phyloP scores from a whole-genome alignment of 805 yeast genomes.

The Candida sakaeoensis region DNA sequence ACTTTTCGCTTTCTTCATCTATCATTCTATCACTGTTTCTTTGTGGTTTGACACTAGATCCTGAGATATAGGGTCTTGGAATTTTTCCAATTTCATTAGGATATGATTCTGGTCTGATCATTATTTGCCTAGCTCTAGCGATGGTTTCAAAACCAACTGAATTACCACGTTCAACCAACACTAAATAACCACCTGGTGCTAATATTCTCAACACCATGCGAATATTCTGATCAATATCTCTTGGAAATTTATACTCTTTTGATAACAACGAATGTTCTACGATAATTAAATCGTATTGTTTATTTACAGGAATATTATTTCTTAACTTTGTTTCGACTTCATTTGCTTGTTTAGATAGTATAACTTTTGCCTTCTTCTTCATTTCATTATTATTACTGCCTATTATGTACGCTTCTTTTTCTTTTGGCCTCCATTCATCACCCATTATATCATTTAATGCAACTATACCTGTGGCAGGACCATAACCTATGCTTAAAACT shows the following conservation, averaged over 20 bases:
- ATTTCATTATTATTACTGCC: constrained; percentile 59
- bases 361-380: constrained; percentile 74
- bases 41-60: constrained; percentile 43
- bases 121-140: constrained; percentile 85
- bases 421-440: constrained; percentile 52
- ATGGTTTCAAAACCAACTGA: constrained; percentile 84
- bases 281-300: constrained; percentile 75
- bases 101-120: constrained; percentile 79
- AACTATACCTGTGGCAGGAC: constrained; percentile 89
- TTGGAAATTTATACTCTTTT: constrained; percentile 58
- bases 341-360: constrained; percentile 64
- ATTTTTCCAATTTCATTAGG: constrained; percentile 54
- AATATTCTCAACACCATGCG: constrained; percentile 57
- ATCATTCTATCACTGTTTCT: constrained; percentile 34
- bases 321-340: constrained; percentile 56
- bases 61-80: constrained; percentile 65
- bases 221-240: constrained; percentile 66
- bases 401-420: constrained; percentile 67
- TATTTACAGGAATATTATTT: constrained; percentile 48
- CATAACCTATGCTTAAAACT: constrained; percentile 78
- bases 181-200: constrained; percentile 75
- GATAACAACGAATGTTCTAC: constrained; percentile 75
- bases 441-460: constrained; percentile 85
- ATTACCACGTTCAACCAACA: constrained; percentile 83
- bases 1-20: constrained; percentile 19